Evolutionary conservation across 305 asterid genomes (phyloP).

Genomic region (Solanum hybrid): DNA sequence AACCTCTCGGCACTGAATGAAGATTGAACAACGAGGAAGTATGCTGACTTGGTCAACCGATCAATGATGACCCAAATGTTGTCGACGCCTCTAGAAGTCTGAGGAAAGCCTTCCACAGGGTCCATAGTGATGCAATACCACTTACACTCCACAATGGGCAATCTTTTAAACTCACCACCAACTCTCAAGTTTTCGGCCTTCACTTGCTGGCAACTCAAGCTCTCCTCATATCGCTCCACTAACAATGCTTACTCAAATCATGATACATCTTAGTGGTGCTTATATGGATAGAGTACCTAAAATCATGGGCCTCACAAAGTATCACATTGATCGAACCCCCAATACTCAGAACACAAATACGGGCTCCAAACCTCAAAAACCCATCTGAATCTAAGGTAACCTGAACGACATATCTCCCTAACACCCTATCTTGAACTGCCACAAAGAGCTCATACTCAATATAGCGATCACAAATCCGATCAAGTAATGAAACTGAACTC

Average conservation of each 20-base stretch:
- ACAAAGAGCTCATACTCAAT: too few relatives aligned
- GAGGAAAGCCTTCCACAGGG: background rate
- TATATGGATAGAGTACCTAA: background rate
- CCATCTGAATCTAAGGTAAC: background rate
- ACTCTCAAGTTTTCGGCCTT: background rate
- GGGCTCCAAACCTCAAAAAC: background rate
- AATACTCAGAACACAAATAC: background rate
- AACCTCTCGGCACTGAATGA: background rate
- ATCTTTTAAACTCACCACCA: background rate
- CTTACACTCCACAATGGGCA: background rate
- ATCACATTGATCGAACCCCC: background rate
- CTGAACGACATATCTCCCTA: too few relatives aligned
- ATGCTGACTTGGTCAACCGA: background rate
- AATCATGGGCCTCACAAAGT: background rate
- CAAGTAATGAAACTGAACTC: too few relatives aligned
- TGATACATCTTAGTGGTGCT: background rate
- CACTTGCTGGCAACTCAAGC: accelerated
- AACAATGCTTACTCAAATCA: background rate
- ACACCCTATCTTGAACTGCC: too few relatives aligned
- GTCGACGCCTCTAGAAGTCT: background rate
- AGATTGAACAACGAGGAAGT: background rate
- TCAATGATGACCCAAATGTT: background rate
- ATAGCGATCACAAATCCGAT: too few relatives aligned
- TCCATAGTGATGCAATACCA: background rate
- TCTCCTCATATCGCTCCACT: background rate